Base-by-base conservation (phyloP, 306 rosid genomes). In the Glycine latifolia region DNA sequence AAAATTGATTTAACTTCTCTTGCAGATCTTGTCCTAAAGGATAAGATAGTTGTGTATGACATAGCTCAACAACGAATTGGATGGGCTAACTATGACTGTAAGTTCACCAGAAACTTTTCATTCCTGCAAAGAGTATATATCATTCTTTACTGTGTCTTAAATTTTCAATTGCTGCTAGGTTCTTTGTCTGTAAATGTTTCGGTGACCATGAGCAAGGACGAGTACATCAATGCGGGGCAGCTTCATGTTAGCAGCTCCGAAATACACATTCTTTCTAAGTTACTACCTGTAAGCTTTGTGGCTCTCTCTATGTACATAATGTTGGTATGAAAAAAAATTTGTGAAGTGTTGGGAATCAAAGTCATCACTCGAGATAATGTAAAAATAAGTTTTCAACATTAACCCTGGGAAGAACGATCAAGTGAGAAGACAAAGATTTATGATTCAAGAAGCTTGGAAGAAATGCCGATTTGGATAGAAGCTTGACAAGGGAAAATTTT, bases 81-180 rank as follows among this genome's bases (percentile, higher is more conserved):
- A 76, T 95, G 97, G 97, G 78, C 95, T 11, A 88, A 87, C 87
- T 92, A 92, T 14, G 97, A 95, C 48, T 95, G 97, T 95, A 89
- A 91, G 97, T 89, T 85, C 41, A 47, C 83, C 75, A 50, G 5
- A 31, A 72, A 67, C 77, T 44, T 60, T 5, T 72, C 63, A 55
- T 62, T 63, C 55, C 60, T 62, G 44, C 60, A 65, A 46, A 37
- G 47, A 73, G 4, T 47, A 52, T 81, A 70, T 70, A 53, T 26
- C 39, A 47, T 46, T n/a, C 50, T 16, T 7, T 49, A 9, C 14
- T 44, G 14, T 65, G 69, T 81, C 31, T 26, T 60, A 33, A 56
- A 47, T 8, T 66, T 16, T 6, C n/a, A 13, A 46, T 52, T 85
- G 20, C 20, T 73, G n/a, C 37, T 17, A 95, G 99, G 99, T 84